These are phyloP conservation scores for Ophiostoma novo-ulmi DNA, from an alignment of 2,329 filamentous ascomycete genomes.

Conservation along the genomic window DNA sequence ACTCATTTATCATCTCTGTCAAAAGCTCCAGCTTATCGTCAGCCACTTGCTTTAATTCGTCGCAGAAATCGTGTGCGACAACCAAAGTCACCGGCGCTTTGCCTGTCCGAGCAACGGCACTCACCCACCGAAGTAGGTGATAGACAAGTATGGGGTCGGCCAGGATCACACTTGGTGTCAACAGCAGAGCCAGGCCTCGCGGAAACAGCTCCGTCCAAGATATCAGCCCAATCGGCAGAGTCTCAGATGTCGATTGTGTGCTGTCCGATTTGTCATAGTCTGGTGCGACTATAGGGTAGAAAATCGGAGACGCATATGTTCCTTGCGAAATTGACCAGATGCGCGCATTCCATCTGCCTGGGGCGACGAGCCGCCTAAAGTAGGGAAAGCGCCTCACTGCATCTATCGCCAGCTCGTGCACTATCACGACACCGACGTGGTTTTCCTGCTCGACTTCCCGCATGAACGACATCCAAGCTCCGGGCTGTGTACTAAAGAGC, in stretches of 20 bases:
- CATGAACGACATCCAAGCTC: constrained; percentile 46
- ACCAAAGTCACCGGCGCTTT: constrained; percentile 34
- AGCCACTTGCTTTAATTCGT: constrained; percentile 31
- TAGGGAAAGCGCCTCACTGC: constrained; percentile 39
- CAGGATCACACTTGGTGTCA: constrained; percentile 48
- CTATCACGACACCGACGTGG: constrained; percentile 36
- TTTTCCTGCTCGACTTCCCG: constrained; percentile 29
- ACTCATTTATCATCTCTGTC: background rate
- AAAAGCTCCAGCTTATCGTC: background rate
- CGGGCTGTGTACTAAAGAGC: constrained; percentile 38
- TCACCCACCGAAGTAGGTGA: constrained; percentile 41
- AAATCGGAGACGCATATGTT: constrained; percentile 30
- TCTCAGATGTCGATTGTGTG: background rate
- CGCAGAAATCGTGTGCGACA: constrained; percentile 35
- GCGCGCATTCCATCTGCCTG: constrained; percentile 13
- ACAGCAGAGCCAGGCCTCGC: constrained; percentile 41
- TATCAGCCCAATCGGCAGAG: constrained; percentile 32
- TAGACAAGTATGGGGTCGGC: constrained; percentile 41
- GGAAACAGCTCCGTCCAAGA: constrained; percentile 42
- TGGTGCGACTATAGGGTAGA: constrained; percentile 30
- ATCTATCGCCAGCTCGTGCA: constrained; percentile 42
- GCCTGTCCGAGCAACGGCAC: constrained; percentile 26
- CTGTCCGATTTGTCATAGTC: constrained; percentile 3
- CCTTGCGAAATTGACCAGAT: constrained; percentile 43
- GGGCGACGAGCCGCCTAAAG: constrained; percentile 34